phyloP scores from a whole-genome alignment of 257 asterid species.

The Parsonsia alboflavescens region DNA sequence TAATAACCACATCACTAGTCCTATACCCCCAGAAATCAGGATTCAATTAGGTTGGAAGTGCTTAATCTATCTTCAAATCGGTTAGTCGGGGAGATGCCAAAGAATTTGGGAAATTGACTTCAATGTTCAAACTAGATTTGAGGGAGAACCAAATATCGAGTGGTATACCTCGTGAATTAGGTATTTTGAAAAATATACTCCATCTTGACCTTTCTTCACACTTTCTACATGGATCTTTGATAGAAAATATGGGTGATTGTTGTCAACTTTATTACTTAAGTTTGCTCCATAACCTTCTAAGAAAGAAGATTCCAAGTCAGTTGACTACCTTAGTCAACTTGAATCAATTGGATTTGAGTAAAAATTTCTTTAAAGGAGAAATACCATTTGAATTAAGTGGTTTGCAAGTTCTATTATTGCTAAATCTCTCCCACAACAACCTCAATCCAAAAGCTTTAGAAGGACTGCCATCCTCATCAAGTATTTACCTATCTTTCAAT shows the following conservation, averaged over 20 bases:
- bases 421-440: constrained; percentile 32
- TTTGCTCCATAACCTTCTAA: constrained; percentile 20
- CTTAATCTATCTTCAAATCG: no score
- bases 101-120: constrained; percentile 17
- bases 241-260: constrained; percentile 23
- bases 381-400: no score
- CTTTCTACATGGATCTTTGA: constrained; percentile 23
- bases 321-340: constrained; percentile 18
- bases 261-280: constrained; percentile 16
- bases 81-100: constrained; percentile 22
- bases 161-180: no score
- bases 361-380: no score
- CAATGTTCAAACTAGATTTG: constrained; percentile 13
- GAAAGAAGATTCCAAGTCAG: constrained; percentile 21
- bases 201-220: no score
- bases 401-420: constrained; percentile 3
- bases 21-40: constrained; percentile 24
- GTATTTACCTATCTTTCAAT: constrained; percentile 21
- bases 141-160: no score
- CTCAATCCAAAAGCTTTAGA: constrained; percentile 23
- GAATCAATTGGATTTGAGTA: no score
- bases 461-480: constrained; percentile 6
- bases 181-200: no score
- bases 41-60: constrained; percentile 16
- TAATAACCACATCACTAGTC: constrained; percentile 19